A percentile compares a stretch with the other conserved stretches of the same genome.
Conservation (phyloP, 2,329 filamentous ascomycete species). For the Mycosphaerelloides madeirae region DNA sequence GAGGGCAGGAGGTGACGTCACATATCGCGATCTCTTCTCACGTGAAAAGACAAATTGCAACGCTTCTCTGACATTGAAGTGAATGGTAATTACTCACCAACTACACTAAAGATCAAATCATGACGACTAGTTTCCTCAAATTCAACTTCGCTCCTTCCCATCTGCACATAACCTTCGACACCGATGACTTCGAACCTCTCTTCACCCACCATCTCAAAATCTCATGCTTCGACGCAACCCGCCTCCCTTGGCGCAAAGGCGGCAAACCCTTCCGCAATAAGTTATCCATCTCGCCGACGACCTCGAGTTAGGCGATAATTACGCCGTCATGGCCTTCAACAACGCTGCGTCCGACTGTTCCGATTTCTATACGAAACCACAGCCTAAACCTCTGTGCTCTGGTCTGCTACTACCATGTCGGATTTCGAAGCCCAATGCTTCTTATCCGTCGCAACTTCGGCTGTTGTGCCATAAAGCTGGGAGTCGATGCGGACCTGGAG, state of each 20-base stretch:
- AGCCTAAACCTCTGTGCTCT: conserved; percentile 38
- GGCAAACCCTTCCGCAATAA: conserved; percentile 29
- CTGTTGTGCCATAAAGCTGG: conserved; percentile 36
- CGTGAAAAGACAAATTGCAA: too few species aligned
- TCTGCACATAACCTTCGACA: conserved; percentile 37
- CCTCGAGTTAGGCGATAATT: conserved; percentile 32
- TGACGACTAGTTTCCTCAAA: conserved; percentile 19
- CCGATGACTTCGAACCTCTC: conserved; percentile 34
- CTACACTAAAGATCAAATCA: neutral
- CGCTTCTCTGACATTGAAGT: neutral
- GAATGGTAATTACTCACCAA: neutral
- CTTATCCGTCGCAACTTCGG: conserved; percentile 36
- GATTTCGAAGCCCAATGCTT: conserved; percentile 35
- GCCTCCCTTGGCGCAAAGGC: conserved; percentile 31
- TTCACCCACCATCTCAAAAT: conserved; percentile 38
- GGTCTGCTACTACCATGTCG: conserved; percentile 40
- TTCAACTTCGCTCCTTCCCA: conserved; percentile 24
- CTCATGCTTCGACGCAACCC: conserved; percentile 41
- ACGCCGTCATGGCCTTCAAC: conserved; percentile 37
- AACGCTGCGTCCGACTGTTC: conserved; percentile 39
- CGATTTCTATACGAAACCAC: conserved; percentile 38
- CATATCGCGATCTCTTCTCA: too few species aligned
- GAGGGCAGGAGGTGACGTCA: too few species aligned
- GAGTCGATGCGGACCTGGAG: conserved; percentile 28
- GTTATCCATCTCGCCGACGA: conserved; percentile 36